phyloP scores from a whole-genome alignment of 2,329 filamentous ascomycete genomes.

The Sclerotinia spermophila region DNA sequence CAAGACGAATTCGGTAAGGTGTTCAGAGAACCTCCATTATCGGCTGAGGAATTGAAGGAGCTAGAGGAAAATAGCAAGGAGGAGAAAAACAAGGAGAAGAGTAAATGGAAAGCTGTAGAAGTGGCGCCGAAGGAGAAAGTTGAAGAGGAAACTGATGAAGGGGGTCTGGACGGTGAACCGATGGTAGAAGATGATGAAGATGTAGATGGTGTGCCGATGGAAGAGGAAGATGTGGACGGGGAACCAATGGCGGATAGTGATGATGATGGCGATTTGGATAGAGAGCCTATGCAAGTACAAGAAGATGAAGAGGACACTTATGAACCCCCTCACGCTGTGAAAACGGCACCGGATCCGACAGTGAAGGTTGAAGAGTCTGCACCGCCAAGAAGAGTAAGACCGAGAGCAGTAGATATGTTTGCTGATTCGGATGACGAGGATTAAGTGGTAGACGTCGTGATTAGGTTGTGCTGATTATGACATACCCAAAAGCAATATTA shows the following conservation, averaged over 20 bases:
- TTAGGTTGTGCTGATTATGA: too few relatives aligned
- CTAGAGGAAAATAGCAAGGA: conserved; percentile 36
- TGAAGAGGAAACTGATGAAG: conserved; percentile 45
- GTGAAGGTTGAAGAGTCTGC: not conserved
- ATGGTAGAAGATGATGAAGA: conserved; percentile 42
- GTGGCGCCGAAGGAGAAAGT: conserved; percentile 45
- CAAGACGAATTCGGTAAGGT: conserved; percentile 67
- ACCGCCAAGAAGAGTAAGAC: conserved; percentile 38
- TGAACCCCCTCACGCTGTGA: not conserved
- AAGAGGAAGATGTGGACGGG: conserved; percentile 50
- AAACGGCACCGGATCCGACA: not conserved
- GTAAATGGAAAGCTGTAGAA: conserved; percentile 40
- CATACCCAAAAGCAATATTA: not conserved
- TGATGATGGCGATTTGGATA: conserved; percentile 40
- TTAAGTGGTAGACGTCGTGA: not conserved
- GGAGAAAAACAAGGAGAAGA: conserved; percentile 33
- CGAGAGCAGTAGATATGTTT: conserved; percentile 84
- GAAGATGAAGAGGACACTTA: not conserved
- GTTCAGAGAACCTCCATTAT: conserved; percentile 68
- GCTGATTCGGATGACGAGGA: conserved; percentile 62
- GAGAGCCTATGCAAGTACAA: conserved; percentile 33
- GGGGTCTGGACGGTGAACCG: conserved; percentile 43
- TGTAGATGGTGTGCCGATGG: conserved; percentile 42
- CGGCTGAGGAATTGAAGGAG: conserved; percentile 39
- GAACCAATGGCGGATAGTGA: conserved; percentile 46